Conservation (phyloP, 495 filamentous ascomycete genomes). For the Darksidea phi region DNA sequence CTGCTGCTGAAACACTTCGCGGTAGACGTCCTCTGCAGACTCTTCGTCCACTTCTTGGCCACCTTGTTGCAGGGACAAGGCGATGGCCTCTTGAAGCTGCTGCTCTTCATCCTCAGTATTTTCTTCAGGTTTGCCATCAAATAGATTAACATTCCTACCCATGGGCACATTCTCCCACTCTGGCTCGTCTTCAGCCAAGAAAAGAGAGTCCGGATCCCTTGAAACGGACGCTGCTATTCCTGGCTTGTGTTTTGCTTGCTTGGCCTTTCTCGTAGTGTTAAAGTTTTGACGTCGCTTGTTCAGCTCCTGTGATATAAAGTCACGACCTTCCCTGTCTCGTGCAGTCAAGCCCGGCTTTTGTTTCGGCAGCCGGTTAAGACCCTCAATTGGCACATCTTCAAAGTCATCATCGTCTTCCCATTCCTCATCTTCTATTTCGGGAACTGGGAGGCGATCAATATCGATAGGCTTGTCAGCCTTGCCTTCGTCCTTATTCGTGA, state of each 20-base stretch:
- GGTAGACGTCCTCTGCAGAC: conserved; percentile 49
- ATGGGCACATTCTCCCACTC: conserved; percentile 39
- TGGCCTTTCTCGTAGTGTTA: conserved; percentile 44
- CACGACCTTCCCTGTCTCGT: conserved; percentile 24
- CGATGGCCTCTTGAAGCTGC: conserved; percentile 77
- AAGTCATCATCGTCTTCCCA: conserved; percentile 70
- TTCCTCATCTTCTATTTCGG: conserved; percentile 60
- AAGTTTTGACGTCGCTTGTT: conserved; percentile 48
- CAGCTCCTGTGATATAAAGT: conserved; percentile 43
- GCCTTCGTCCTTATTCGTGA: conserved; percentile 73
- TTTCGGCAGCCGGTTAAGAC: conserved; percentile 84
- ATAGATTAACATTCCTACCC: conserved; percentile 41
- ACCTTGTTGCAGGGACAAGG: conserved; percentile 63
- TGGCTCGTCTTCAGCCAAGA: conserved; percentile 56
- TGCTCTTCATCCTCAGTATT: conserved; percentile 61
- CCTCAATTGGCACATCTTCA: conserved; percentile 94
- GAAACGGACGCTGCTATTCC: conserved; percentile 20
- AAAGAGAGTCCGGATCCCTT: conserved; percentile 57
- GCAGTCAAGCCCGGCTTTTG: conserved; percentile 17
- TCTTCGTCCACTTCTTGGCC: conserved; percentile 45
- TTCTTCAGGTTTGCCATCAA: conserved; percentile 40
- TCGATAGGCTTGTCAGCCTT: conserved; percentile 81
- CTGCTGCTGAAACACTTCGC: conserved; percentile 50
- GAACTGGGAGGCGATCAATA: conserved; percentile 63
- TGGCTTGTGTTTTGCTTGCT: conserved; percentile 20